These are phyloP conservation scores for Suillus variegatus DNA, from an alignment of 768 basidiomycete genomes.

Conservation along the genomic window DNA sequence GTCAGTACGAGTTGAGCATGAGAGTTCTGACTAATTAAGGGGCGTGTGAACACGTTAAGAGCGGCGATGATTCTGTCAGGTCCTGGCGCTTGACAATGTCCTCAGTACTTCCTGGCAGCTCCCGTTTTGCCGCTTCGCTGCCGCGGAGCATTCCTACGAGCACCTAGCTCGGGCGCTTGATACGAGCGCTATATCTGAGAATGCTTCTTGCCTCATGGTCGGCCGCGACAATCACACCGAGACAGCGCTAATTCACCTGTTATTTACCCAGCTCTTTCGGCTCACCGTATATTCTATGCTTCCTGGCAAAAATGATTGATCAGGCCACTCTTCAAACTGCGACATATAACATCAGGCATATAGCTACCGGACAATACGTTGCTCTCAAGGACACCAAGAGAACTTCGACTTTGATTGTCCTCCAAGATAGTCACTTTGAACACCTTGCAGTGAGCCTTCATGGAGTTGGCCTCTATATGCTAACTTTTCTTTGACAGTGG, in stretches of 20 bases:
- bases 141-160: background rate
- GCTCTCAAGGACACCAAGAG: constrained; percentile 1
- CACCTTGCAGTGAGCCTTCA: constrained; percentile 1
- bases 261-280: background rate
- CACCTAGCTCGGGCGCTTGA: background rate
- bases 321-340: constrained; percentile 1
- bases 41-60: background rate
- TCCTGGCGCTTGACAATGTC: background rate
- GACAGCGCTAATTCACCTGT: background rate
- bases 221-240: background rate
- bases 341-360: constrained; percentile 2
- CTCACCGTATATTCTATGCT: background rate
- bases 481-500: background rate
- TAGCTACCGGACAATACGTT: constrained; percentile 4
- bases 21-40: background rate
- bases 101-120: background rate
- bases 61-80: background rate
- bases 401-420: background rate
- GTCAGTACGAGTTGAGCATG: no score
- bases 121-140: background rate
- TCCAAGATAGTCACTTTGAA: constrained; percentile 2
- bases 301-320: background rate
- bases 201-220: constrained; percentile 1
- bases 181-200: background rate
- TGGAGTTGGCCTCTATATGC: background rate